Base-by-base conservation (phyloP, 1,284 basidiomycete species). In the Heterobasidion irregulare region DNA sequence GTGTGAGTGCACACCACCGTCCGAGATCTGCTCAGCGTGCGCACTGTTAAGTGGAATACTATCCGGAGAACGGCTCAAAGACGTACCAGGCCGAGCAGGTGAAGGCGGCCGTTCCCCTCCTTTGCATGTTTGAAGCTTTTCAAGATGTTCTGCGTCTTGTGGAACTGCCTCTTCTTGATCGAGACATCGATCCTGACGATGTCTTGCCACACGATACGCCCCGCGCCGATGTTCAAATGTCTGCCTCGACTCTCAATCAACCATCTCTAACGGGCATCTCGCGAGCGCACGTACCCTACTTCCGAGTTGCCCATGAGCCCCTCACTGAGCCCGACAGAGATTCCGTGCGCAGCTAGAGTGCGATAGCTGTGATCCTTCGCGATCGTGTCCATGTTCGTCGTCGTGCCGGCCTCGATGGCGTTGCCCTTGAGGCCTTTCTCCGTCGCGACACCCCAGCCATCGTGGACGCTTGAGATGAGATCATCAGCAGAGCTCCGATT, bases 291-390 rank as follows among this genome's bases (percentile, higher is more conserved):
- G 59, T 64, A 93, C 90, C 93, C 93, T 59, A 95, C 93, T 73
- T 95, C 93, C 6, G 92, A 94, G 76, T 96, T 95, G 19, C 93
- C 93, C 93, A 96, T 96, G 50, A 96, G 80, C 0, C 93, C 92
- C 50, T 95, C 93, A 66, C 77, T 91, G 53, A 96, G 77, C 1
- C 93, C 93, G 15, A 95, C 93, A 4, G 92, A 86, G 15, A 89
- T 76, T 15, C 93, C 93, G 62, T 93, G 91, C 0, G 93, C 93
- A 18, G 79, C 74, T n/a, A 96, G 78, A 10, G 77, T 77, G 52
- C 87, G 81, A 64, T 81, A 80, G 61, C 82, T 80, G 69, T 93
- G 80, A n/a, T 86, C 78, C 65, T 88, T 80, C 10, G 84, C 82
- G 65, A 96, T 88, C 46, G 75, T 78, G 70, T 94, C 91, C 93